Evolutionary conservation across 352 stramenopile genomes (phyloP).

Genomic region (Globisporangium heterothallicum): DNA sequence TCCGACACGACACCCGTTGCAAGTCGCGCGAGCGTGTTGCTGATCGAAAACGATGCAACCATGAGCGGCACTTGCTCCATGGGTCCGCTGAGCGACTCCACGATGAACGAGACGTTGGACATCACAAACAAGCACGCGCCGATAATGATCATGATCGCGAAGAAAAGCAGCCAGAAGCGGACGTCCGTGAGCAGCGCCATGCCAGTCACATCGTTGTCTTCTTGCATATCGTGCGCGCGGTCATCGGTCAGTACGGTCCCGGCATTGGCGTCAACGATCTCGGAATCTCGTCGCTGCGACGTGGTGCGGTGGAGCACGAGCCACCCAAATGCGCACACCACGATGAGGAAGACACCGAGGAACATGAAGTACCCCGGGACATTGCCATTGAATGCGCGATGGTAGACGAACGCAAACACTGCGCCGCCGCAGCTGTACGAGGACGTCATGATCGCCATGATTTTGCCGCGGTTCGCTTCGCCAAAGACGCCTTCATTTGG

Average conservation of each 20-base stretch:
- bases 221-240: constrained; percentile 16
- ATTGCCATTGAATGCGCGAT: constrained; percentile 49
- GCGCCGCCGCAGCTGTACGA: constrained; percentile 77
- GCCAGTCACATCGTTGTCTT: constrained; percentile 53
- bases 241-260: constrained; percentile 19
- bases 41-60: constrained; percentile 73
- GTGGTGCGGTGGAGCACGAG: constrained; percentile 34
- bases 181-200: constrained; percentile 39
- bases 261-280: constrained; percentile 32
- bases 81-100: constrained; percentile 59
- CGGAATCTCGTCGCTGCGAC: constrained; percentile 31
- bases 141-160: constrained; percentile 69
- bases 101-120: constrained; percentile 83
- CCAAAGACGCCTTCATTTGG: constrained; percentile 78
- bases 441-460: constrained; percentile 65
- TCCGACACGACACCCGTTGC: constrained; percentile 60
- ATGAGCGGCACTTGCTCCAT: constrained; percentile 65
- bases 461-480: constrained; percentile 58
- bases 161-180: constrained; percentile 78
- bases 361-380: constrained; percentile 76
- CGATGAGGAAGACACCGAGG: constrained; percentile 48
- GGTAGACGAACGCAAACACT: constrained; percentile 69
- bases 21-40: constrained; percentile 63
- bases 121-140: constrained; percentile 70
- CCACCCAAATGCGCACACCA: constrained; percentile 43